Base-by-base conservation (phyloP, 768 basidiomycete genomes). In the Boletus bicolor region DNA sequence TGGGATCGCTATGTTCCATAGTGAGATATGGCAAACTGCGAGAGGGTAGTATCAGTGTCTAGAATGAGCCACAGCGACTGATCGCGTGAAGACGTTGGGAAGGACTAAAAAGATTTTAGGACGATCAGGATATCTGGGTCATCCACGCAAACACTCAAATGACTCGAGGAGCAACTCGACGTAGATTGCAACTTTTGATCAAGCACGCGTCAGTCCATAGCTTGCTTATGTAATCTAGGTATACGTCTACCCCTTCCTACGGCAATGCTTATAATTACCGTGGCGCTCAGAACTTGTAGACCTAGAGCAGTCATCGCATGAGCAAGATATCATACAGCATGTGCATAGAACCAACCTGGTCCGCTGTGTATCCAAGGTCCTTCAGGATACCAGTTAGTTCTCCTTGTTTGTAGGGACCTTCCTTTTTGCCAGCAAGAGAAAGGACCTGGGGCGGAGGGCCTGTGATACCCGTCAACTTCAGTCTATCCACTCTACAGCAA, bases 381-480 rank as follows among this genome's bases (percentile, higher is more conserved):
- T 91, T 91, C 46, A 98, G 79, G n/a, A 87, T 74, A 43, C 95
- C 94, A 15, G 79, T 80, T 19, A 97, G 66, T 57, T 83, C 82
- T 26, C 94, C 95, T 72, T 97, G 94, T 73, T 90, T 84, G 77
- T 80, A 83, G 7, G 54, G 48, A 15, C 92, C 91, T 5, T 83
- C 86, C 76, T 98, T 98, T 71, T 88, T 84, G 17, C 97, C 97
- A 49, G 91, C 85, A 55, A 98, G 62, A 2, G 92, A 82, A n/a
- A 79, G 79, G n/a, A 98, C 89, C 71, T 97, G 94, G 5, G 81
- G 82, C 12, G 94, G 96, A 12, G 92, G 92, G 7, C 91, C 88
- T 58, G 59, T 44, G 30, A 15, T 15, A 19, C 14, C 24, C 44
- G 55, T 60, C 55, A 50, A n/a, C 19, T 24, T 30, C 24, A 34